Evolutionary conservation across 495 filamentous ascomycete species (phyloP).

Genomic region (Monascus purpureus): DNA sequence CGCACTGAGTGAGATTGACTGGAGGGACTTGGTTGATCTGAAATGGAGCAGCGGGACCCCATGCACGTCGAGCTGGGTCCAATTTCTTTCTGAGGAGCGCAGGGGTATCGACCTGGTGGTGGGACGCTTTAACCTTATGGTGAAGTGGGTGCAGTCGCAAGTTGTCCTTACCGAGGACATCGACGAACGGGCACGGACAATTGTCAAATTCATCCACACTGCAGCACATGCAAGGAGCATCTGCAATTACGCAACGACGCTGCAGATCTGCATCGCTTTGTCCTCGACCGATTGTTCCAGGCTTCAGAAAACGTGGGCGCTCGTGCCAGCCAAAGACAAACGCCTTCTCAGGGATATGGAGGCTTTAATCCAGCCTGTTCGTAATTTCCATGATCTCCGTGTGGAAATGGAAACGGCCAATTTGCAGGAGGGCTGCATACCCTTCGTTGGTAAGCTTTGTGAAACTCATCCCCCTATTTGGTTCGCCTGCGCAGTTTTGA

Average conservation of each 20-base stretch:
- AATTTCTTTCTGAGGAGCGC: conserved; percentile 73
- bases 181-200: conserved; percentile 67
- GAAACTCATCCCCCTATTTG: too few species aligned
- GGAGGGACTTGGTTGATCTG: conserved; percentile 94
- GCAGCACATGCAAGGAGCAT: conserved; percentile 71
- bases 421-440: conserved; percentile 78
- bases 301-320: conserved; percentile 66
- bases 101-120: conserved; percentile 91
- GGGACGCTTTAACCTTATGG: conserved; percentile 91
- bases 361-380: conserved; percentile 66
- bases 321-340: conserved; percentile 57
- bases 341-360: conserved; percentile 70
- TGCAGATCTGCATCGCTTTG: conserved; percentile 83
- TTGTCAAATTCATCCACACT: conserved; percentile 88
- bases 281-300: conserved; percentile 69
- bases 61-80: conserved; percentile 64
- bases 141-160: conserved; percentile 93
- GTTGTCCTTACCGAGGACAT: conserved; percentile 71
- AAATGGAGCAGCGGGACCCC: conserved; percentile 69
- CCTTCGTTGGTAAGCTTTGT: conserved; percentile 65
- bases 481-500: too few species aligned
- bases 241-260: conserved; percentile 94
- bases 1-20: conserved; percentile 90
- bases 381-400: conserved; percentile 82
- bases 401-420: conserved; percentile 78